Evolutionary conservation across 495 filamentous ascomycete species (phyloP).

Genomic region (Penicillium samsonianum): DNA sequence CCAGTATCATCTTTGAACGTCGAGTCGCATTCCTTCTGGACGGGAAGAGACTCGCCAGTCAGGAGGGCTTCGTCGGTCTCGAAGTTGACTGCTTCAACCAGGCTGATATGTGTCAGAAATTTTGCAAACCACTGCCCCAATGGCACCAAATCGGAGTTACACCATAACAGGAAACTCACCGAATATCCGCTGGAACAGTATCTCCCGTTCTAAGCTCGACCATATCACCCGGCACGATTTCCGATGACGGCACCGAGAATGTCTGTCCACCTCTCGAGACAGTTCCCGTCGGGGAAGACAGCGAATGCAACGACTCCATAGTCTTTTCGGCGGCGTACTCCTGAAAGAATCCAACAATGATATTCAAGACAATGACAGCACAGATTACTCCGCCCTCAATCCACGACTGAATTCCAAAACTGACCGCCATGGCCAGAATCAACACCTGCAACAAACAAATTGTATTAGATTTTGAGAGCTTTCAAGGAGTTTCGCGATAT

Average conservation of each 20-base stretch:
- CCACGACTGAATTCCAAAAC: slow-evolving; percentile 63
- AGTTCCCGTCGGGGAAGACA: slow-evolving; percentile 58
- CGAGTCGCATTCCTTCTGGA: slow-evolving; percentile 58
- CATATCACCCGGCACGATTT: slow-evolving; percentile 62
- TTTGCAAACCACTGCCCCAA: slow-evolving; percentile 50
- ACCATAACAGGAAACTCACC: slow-evolving; percentile 50
- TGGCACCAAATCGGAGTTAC: not conserved
- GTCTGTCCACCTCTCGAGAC: slow-evolving; percentile 52
- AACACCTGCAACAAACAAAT: slow-evolving; percentile 47
- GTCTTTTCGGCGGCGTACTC: slow-evolving; percentile 71
- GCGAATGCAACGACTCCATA: slow-evolving; percentile 63
- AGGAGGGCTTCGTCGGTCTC: slow-evolving; percentile 70
- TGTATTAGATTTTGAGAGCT: slow-evolving; percentile 26
- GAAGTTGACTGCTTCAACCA: slow-evolving; percentile 58
- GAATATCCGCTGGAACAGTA: slow-evolving; percentile 70
- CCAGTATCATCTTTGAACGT: slow-evolving; percentile 73
- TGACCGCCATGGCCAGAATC: slow-evolving; percentile 65
- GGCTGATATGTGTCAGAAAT: slow-evolving; percentile 8
- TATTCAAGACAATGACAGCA: slow-evolving; percentile 65
- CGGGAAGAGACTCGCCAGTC: slow-evolving; percentile 64
- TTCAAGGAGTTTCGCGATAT: not conserved
- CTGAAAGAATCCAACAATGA: slow-evolving; percentile 65
- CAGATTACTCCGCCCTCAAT: slow-evolving; percentile 68
- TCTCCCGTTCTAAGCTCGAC: slow-evolving; percentile 75
- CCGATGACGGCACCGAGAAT: slow-evolving; percentile 48